Evolutionary conservation across 129 eudicot genomes (phyloP).

Genomic region (Ambrosia trifida): DNA sequence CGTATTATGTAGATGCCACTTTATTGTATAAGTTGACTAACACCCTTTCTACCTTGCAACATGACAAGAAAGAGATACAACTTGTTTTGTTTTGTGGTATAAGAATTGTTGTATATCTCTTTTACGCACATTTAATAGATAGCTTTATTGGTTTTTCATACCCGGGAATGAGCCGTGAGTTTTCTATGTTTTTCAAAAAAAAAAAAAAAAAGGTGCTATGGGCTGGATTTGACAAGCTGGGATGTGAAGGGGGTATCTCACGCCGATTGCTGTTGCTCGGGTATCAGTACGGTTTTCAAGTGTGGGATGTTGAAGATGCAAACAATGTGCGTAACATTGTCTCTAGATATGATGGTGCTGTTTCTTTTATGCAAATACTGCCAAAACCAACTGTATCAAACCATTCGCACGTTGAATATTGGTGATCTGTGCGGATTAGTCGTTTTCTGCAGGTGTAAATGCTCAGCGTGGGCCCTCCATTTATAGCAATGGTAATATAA

Average conservation of each 20-base stretch:
- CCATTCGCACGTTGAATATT: constrained; percentile 54
- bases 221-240: constrained; percentile 92
- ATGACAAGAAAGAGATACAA: neutral
- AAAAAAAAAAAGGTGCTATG: constrained; percentile 61
- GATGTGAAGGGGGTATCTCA: constrained; percentile 48
- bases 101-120: neutral
- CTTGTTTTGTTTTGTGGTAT: neutral
- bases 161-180: neutral
- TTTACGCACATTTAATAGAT: neutral
- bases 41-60: neutral
- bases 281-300: constrained; percentile 80
- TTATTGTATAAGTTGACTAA: neutral
- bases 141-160: neutral
- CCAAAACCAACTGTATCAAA: constrained; percentile 57
- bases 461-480: constrained; percentile 36
- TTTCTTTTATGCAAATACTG: constrained; percentile 72
- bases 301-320: constrained; percentile 92
- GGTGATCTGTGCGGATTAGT: constrained; percentile 73
- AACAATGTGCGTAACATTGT: constrained; percentile 70
- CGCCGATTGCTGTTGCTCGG: constrained; percentile 75
- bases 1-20: constrained; percentile 1
- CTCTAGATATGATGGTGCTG: constrained; percentile 79
- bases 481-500: constrained; percentile 40
- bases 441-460: constrained; percentile 56
- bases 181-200: neutral